Evolutionary conservation across 2,329 filamentous ascomycete genomes (phyloP).

Genomic region (Colletotrichum sidae): DNA sequence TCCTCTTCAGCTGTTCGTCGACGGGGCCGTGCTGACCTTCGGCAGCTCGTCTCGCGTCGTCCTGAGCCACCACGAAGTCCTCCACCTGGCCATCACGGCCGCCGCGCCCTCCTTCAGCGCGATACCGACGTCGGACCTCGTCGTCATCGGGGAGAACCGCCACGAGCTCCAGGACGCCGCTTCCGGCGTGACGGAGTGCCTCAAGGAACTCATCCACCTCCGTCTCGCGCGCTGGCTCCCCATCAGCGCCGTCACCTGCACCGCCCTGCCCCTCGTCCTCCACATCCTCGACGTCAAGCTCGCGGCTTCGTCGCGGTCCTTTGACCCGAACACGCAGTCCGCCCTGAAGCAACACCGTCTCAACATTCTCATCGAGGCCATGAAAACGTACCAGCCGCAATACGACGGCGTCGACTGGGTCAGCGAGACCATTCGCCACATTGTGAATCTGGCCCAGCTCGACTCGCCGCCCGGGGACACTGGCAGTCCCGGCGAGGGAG

Average conservation of each 20-base stretch:
- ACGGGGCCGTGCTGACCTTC: slow-evolving; percentile 3
- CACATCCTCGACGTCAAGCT: slow-evolving; percentile 51
- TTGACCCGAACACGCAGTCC: slow-evolving; percentile 47
- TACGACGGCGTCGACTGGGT: slow-evolving; percentile 60
- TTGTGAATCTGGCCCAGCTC: slow-evolving; percentile 53
- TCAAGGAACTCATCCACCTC: slow-evolving; percentile 60
- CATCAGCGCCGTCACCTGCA: slow-evolving; percentile 55
- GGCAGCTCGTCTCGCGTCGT: slow-evolving; percentile 55
- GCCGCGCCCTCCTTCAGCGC: slow-evolving; percentile 48
- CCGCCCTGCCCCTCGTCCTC: slow-evolving; percentile 47
- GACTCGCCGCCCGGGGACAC: slow-evolving; percentile 33
- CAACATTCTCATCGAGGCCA: slow-evolving; percentile 57
- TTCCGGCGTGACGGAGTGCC: slow-evolving; percentile 55
- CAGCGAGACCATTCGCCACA: slow-evolving; percentile 56
- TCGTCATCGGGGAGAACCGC: slow-evolving; percentile 53
- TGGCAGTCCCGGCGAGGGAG: slow-evolving; percentile 27
- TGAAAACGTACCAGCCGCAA: slow-evolving; percentile 58
- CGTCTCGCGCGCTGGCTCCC: slow-evolving; percentile 58
- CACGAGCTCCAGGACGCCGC: slow-evolving; percentile 58
- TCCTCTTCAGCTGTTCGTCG: too few relatives aligned
- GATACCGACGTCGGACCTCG: slow-evolving; percentile 45
- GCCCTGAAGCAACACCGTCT: slow-evolving; percentile 57
- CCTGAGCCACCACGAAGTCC: slow-evolving; percentile 59
- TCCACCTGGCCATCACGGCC: slow-evolving; percentile 56
- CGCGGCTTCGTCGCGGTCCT: slow-evolving; percentile 39